Conservation (phyloP, 768 basidiomycete species). For the Rhizopogon vulgaris region DNA sequence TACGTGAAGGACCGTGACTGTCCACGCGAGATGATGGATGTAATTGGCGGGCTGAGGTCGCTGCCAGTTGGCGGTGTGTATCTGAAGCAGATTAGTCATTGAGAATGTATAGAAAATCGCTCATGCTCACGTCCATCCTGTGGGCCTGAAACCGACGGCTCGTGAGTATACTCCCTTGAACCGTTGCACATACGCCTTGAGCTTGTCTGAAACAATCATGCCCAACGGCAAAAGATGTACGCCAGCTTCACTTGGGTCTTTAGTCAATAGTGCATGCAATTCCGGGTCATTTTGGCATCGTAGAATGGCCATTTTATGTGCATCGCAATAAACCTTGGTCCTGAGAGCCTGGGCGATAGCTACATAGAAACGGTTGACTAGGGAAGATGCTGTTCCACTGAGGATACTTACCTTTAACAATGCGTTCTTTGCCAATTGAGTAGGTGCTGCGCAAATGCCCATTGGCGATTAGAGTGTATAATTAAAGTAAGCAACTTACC, state of each 20-base stretch:
- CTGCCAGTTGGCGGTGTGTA: constrained; percentile 63
- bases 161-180: constrained; percentile 67
- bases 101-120: not conserved
- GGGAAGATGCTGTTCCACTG: not conserved
- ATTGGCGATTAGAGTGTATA: not conserved
- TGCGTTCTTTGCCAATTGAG: constrained; percentile 95
- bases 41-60: constrained; percentile 55
- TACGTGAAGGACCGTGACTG: constrained; percentile 66
- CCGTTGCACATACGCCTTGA: constrained; percentile 70
- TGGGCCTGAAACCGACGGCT: constrained; percentile 83
- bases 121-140: constrained; percentile 86
- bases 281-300: constrained; percentile 83
- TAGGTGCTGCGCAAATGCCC: constrained; percentile 62
- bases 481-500: constrained; percentile 36
- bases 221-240: constrained; percentile 85
- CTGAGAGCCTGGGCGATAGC: constrained; percentile 80
- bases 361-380: constrained; percentile 18
- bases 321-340: constrained; percentile 85
- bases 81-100: constrained; percentile 27
- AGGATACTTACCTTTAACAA: constrained; percentile 73
- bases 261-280: constrained; percentile 69
- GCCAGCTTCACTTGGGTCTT: constrained; percentile 65
- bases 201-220: constrained; percentile 66
- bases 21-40: constrained; percentile 60
- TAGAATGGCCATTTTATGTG: constrained; percentile 75